Percentiles rank a stretch among this genome's conserved stretches.
Evolutionary conservation across 768 basidiomycete species (phyloP).

Genomic region (Lactarius sp.): DNA sequence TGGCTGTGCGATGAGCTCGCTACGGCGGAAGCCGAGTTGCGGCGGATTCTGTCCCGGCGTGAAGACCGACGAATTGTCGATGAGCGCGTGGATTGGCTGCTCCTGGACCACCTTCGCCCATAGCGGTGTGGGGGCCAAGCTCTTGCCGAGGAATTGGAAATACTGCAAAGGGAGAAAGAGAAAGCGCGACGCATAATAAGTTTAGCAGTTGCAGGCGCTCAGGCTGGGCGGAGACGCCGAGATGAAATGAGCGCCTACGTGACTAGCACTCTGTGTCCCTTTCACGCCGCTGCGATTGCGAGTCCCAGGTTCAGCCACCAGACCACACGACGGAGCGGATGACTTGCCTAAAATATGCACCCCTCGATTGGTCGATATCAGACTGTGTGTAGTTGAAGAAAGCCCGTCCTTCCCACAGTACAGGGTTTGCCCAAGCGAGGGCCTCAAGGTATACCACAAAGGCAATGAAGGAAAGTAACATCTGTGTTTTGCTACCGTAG

Average conservation of each 20-base stretch:
- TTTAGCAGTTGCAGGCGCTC: too few relatives aligned
- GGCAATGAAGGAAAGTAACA: not conserved
- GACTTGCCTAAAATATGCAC: constrained; percentile 53
- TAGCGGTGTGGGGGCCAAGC: constrained; percentile 43
- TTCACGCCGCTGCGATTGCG: constrained; percentile 48
- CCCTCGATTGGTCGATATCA: constrained; percentile 43
- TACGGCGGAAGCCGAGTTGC: constrained; percentile 54
- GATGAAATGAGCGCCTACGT: constrained; percentile 35
- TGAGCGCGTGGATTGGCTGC: constrained; percentile 47
- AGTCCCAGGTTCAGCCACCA: not conserved
- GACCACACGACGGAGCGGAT: not conserved
- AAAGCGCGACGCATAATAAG: not conserved
- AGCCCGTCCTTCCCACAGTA: constrained; percentile 54
- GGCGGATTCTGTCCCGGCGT: constrained; percentile 44
- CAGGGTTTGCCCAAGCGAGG: constrained; percentile 28
- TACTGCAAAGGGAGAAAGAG: constrained; percentile 35
- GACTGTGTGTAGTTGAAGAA: constrained; percentile 40
- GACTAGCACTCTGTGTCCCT: constrained; percentile 46
- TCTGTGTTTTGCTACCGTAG: too few relatives aligned
- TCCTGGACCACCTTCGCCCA: constrained; percentile 40
- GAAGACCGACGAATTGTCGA: constrained; percentile 57
- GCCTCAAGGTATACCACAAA: not conserved
- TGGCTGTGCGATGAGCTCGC: constrained; percentile 53
- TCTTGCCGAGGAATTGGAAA: constrained; percentile 38
- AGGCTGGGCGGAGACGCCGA: not conserved